phyloP scores from a whole-genome alignment of 805 yeast species.

The Pichia exigua region DNA sequence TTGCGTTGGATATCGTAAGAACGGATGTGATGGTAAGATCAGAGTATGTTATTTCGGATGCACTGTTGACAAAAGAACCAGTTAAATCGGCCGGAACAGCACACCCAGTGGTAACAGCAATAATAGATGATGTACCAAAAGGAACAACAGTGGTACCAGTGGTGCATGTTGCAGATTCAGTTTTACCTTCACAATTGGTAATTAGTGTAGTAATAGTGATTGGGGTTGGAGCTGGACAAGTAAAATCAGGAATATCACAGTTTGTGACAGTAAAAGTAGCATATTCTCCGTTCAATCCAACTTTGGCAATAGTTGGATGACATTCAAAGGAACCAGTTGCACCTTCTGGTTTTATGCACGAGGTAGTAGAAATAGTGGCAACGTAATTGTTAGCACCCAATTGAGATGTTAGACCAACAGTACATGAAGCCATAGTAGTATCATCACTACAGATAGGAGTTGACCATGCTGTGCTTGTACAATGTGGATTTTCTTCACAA shows the following conservation, averaged over 20 bases:
- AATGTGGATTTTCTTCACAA: constrained; percentile 12
- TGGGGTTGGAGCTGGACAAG: constrained; percentile 1
- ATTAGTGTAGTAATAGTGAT: background rate
- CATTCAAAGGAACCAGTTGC: constrained; percentile 13
- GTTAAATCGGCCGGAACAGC: constrained; percentile 2
- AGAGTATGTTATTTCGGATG: background rate
- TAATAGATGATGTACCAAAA: background rate
- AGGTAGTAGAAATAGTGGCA: constrained; percentile 10
- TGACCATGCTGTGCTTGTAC: constrained; percentile 9
- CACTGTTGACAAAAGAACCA: constrained; percentile 7
- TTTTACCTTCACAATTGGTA: background rate
- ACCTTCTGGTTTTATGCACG: constrained; percentile 10
- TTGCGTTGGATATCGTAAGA: constrained; percentile 2
- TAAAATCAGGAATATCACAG: constrained; percentile 11
- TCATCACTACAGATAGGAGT: constrained; percentile 10
- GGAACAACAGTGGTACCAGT: constrained; percentile 2
- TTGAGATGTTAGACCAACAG: constrained; percentile 6
- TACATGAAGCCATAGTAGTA: constrained; percentile 8
- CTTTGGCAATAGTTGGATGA: constrained; percentile 7
- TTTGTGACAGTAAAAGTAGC: constrained; percentile 10
- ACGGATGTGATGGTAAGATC: background rate
- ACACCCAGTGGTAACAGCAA: constrained; percentile 7
- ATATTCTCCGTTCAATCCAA: constrained; percentile 6
- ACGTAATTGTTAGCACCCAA: constrained; percentile 1
- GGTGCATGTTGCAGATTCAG: constrained; percentile 1